A percentile compares a stretch with the other conserved stretches of the same genome.
Conservation (phyloP, 352 stramenopile genomes). For the Sclerospora graminicola region DNA sequence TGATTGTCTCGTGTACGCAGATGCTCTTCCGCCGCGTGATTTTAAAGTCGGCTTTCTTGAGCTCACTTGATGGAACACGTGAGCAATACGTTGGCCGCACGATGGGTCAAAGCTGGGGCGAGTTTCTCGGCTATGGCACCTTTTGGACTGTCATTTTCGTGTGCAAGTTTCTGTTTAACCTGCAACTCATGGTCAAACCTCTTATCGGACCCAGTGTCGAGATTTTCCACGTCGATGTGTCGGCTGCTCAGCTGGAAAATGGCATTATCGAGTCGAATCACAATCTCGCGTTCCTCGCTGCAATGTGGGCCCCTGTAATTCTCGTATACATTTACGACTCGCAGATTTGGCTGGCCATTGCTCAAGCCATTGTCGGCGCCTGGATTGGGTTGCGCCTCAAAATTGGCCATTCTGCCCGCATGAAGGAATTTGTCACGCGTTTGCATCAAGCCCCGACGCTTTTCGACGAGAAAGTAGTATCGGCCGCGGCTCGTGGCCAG, state of each 20-base stretch:
- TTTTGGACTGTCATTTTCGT: slow-evolving; percentile 80
- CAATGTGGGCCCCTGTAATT: slow-evolving; percentile 72
- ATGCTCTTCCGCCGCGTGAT: slow-evolving; percentile 54
- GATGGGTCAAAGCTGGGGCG: slow-evolving; percentile 64
- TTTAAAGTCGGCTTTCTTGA: slow-evolving; percentile 47
- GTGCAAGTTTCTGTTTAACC: slow-evolving; percentile 96
- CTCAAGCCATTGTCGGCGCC: slow-evolving; percentile 65
- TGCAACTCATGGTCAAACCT: slow-evolving; percentile 95
- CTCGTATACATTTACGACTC: slow-evolving; percentile 84
- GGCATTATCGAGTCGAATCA: slow-evolving; percentile 60
- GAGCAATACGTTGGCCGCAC: slow-evolving; percentile 77
- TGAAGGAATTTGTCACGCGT: slow-evolving; percentile 60
- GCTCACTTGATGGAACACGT: slow-evolving; percentile 49
- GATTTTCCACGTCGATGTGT: slow-evolving; percentile 80
- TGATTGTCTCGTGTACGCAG: slow-evolving; percentile 47
- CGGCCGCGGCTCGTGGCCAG: slow-evolving; percentile 50
- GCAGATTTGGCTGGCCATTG: slow-evolving; percentile 82
- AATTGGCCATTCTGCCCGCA: slow-evolving; percentile 73
- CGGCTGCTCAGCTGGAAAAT: slow-evolving; percentile 29
- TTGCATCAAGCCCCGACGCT: slow-evolving; percentile 49
- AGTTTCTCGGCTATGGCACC: slow-evolving; percentile 50
- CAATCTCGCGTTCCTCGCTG: slow-evolving; percentile 70
- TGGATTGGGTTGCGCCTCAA: slow-evolving; percentile 71
- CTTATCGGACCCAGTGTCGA: slow-evolving; percentile 94
- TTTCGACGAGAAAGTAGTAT: slow-evolving; percentile 78